A percentile compares a stretch with the other conserved stretches of the same genome.
Conservation (phyloP, 2,329 filamentous ascomycete genomes). For the Fusarium nurragi region DNA sequence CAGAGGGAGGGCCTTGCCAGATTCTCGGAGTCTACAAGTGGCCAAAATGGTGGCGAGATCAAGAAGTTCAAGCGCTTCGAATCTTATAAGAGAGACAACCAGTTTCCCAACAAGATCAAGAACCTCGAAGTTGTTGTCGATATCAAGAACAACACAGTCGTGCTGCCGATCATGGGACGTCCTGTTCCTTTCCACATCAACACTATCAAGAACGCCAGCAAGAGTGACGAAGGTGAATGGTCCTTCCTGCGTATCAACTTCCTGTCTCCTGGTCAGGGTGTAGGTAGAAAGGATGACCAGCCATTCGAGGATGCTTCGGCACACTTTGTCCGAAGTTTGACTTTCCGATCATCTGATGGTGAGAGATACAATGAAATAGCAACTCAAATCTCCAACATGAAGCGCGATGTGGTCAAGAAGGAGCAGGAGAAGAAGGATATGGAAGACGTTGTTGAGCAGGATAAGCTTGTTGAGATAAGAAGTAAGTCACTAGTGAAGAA, state of each 20-base stretch:
- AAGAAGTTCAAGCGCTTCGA: conserved; percentile 99
- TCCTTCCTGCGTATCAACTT: conserved; percentile 97
- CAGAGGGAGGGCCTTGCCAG: conserved; percentile 86
- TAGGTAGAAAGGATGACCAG: conserved; percentile 95
- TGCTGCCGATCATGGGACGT: conserved; percentile 96
- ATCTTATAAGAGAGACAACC: conserved; percentile 97
- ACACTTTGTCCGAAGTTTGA: conserved; percentile 95
- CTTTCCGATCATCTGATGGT: conserved; percentile 90
- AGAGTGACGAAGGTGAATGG: conserved; percentile 94
- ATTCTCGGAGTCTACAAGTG: conserved; percentile 85
- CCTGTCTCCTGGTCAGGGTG: conserved; percentile 94
- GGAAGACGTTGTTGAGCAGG: conserved; percentile 98
- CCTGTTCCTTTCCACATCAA: conserved; percentile 97
- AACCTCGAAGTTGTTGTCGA: conserved; percentile 93
- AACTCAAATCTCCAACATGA: conserved; percentile 93
- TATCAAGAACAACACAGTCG: conserved; percentile 86
- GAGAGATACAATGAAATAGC: conserved; percentile 90
- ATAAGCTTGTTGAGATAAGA: conserved; percentile 94
- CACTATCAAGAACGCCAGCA: conserved; percentile 99
- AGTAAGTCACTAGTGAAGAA: conserved; percentile 64
- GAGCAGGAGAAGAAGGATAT: conserved; percentile 99
- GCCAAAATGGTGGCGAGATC: conserved; percentile 87
- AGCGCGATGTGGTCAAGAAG: conserved; percentile 88
- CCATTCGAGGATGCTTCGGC: conserved; percentile 96
- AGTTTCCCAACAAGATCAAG: conserved; percentile 83